These are phyloP conservation scores for Dactylellina leptospora DNA, from an alignment of 2,329 filamentous ascomycete genomes.

Conservation along the genomic window DNA sequence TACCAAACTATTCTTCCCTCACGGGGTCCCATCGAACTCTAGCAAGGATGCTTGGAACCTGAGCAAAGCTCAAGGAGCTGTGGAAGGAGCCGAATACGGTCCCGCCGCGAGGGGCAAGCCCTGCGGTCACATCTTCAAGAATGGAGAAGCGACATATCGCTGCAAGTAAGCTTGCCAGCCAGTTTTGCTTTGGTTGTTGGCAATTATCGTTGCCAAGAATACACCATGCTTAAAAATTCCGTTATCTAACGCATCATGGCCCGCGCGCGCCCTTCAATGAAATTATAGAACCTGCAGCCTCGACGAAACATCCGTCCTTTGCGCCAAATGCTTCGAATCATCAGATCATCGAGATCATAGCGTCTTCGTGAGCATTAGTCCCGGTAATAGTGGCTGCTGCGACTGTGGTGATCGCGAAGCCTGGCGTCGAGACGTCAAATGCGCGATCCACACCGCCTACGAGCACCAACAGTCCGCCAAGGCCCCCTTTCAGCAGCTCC, in stretches of 20 bases:
- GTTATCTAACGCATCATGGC: not conserved
- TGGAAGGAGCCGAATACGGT: constrained; percentile 93
- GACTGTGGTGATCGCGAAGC: constrained; percentile 97
- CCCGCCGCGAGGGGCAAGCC: constrained; percentile 89
- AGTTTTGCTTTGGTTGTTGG: not conserved
- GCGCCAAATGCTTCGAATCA: constrained; percentile 90
- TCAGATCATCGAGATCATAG: constrained; percentile 94
- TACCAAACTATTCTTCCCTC: constrained; percentile 81
- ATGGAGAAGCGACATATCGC: constrained; percentile 89
- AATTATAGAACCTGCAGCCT: constrained; percentile 75
- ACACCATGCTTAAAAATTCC: no score
- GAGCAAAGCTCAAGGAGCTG: constrained; percentile 85
- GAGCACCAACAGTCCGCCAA: constrained; percentile 64
- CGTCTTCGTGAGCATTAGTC: constrained; percentile 85
- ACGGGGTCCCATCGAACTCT: constrained; percentile 70
- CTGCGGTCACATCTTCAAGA: constrained; percentile 96
- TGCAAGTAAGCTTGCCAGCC: constrained; percentile 68
- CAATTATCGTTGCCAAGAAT: no score
- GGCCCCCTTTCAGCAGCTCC: constrained; percentile 60
- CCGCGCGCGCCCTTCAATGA: not conserved
- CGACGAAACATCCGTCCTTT: constrained; percentile 95
- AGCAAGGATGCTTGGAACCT: constrained; percentile 72
- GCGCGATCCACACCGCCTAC: constrained; percentile 85
- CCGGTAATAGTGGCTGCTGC: constrained; percentile 93
- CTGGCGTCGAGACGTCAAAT: constrained; percentile 86